Evolutionary conservation across 2,329 filamentous ascomycete genomes (phyloP).

Genomic region (Eurotiales sp.): DNA sequence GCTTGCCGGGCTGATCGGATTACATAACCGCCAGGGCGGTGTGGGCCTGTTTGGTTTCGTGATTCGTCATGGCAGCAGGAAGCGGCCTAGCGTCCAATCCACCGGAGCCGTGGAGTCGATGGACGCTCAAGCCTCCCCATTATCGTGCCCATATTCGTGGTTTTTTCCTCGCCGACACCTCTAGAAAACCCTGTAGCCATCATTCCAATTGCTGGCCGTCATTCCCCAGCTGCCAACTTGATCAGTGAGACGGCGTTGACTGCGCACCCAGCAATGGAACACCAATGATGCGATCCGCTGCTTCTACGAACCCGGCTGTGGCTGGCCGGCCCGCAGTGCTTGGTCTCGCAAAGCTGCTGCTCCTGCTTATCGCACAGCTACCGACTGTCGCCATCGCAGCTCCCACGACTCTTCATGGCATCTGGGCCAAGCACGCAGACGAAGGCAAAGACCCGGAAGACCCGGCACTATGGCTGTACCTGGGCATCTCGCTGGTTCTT

Average conservation of each 20-base stretch:
- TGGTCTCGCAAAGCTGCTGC: slow-evolving; percentile 39
- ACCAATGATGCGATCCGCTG: not conserved
- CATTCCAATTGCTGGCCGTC: not conserved
- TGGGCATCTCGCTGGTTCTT: slow-evolving; percentile 71
- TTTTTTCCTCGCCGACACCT: too few species aligned
- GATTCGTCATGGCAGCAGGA: too few species aligned
- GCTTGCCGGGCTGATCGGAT: too few species aligned
- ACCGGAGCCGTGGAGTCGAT: too few species aligned
- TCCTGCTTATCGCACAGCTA: slow-evolving; percentile 35
- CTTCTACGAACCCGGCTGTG: slow-evolving; percentile 27
- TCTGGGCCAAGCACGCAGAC: slow-evolving; percentile 26
- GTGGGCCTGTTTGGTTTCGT: too few species aligned
- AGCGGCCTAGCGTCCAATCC: too few species aligned
- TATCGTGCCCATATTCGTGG: too few species aligned
- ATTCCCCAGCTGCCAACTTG: too few species aligned
- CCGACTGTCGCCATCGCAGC: slow-evolving; percentile 39
- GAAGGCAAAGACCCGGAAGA: slow-evolving; percentile 54
- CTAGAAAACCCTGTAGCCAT: not conserved
- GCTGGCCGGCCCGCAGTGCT: slow-evolving; percentile 37
- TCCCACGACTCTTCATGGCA: slow-evolving; percentile 19
- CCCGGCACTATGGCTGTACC: slow-evolving; percentile 73
- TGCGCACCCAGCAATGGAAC: not conserved
- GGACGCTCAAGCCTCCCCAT: too few species aligned
- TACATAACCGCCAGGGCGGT: too few species aligned
- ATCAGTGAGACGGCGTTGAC: not conserved